These are phyloP conservation scores for Kalmusia sp. DNA, from an alignment of 2,329 filamentous ascomycete species.

Conservation along the genomic window DNA sequence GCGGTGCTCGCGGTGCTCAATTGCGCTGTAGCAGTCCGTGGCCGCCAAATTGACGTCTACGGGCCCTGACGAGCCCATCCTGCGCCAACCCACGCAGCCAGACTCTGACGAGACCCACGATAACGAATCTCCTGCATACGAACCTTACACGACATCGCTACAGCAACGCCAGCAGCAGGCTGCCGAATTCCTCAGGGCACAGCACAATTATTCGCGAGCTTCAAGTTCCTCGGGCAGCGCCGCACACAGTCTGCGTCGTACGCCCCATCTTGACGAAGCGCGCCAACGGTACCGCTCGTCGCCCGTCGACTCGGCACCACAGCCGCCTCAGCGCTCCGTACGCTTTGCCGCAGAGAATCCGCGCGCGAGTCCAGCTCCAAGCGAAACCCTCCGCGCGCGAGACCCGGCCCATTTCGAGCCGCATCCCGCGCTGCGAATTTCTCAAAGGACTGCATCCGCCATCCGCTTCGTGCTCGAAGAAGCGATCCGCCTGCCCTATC, in stretches of 20 bases:
- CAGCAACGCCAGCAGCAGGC: slow-evolving; percentile 53
- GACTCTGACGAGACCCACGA: slow-evolving; percentile 49
- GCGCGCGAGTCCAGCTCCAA: slow-evolving; percentile 38
- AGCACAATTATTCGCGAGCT: slow-evolving; percentile 53
- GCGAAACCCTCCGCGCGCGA: slow-evolving; percentile 34
- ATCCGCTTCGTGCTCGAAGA: slow-evolving; percentile 94
- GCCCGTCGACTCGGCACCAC: slow-evolving; percentile 53
- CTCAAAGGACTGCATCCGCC: slow-evolving; percentile 83
- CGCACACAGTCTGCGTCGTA: slow-evolving; percentile 60
- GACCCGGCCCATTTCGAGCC: slow-evolving; percentile 40
- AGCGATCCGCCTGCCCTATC: slow-evolving; percentile 80
- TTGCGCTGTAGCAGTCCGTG: slow-evolving; percentile 15
- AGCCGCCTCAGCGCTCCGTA: slow-evolving; percentile 38
- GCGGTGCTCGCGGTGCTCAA: slow-evolving; percentile 12
- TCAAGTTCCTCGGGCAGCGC: slow-evolving; percentile 61
- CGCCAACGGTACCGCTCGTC: slow-evolving; percentile 50
- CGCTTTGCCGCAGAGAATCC: slow-evolving; percentile 38
- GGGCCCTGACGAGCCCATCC: slow-evolving; percentile 8
- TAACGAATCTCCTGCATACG: slow-evolving; percentile 40
- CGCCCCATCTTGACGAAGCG: slow-evolving; percentile 57
- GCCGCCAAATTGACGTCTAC: slow-evolving; percentile 16
- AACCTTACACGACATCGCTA: slow-evolving; percentile 46
- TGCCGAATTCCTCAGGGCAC: slow-evolving; percentile 41
- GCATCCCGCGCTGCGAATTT: slow-evolving; percentile 72
- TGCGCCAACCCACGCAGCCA: slow-evolving; percentile 16